Evolutionary conservation across 768 basidiomycete species (phyloP).

Genomic region (Tylopilus rubrobrunneus): DNA sequence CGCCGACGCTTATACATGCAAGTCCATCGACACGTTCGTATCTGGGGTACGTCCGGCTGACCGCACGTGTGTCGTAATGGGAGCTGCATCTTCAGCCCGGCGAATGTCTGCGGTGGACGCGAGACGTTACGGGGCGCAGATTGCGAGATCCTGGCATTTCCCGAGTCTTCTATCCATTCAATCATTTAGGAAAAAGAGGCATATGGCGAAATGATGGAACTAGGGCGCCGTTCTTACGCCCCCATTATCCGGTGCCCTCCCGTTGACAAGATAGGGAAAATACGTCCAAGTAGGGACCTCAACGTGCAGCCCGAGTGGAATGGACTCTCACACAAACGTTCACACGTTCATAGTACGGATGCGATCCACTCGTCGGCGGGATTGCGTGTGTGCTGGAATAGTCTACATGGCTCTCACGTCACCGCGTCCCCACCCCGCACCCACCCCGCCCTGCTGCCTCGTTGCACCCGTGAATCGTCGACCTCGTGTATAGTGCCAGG

Average conservation of each 20-base stretch:
- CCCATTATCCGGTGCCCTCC: not conserved
- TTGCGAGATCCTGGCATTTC: conserved; percentile 10
- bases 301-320: not conserved
- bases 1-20: conserved; percentile 8
- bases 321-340: not conserved
- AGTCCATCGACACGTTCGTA: conserved; percentile 3
- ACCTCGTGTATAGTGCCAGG: no score
- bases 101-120: not conserved
- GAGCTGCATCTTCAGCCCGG: not conserved
- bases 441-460: not conserved
- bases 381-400: not conserved
- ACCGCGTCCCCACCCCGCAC: not conserved
- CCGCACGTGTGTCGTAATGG: not conserved
- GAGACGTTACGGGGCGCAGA: not conserved
- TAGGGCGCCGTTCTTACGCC: not conserved
- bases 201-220: conserved; percentile 1
- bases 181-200: not conserved
- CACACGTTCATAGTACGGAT: conserved; percentile 2
- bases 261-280: not conserved
- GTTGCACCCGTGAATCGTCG: no score
- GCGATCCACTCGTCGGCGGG: not conserved
- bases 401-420: conserved; percentile 4
- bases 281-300: not conserved
- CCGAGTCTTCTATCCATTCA: conserved; percentile 11
- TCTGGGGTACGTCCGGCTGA: not conserved